phyloP scores from a whole-genome alignment of 148 eudicot species.

The Chenopodium suecicum region DNA sequence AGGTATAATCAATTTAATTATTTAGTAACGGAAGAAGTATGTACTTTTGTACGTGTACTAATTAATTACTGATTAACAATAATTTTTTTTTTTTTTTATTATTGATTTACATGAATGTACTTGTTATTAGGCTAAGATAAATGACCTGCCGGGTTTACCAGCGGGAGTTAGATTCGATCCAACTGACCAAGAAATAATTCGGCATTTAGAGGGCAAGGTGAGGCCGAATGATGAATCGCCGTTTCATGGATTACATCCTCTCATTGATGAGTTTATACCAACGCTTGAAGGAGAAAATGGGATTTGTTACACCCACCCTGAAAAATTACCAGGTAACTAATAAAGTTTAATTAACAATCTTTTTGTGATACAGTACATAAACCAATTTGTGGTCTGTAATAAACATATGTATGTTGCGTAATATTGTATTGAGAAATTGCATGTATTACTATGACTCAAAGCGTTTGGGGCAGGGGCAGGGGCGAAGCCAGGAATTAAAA shows the following conservation, averaged over 20 bases:
- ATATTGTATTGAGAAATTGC: too few relatives aligned
- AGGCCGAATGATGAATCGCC: constrained; percentile 28
- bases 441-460: too few relatives aligned
- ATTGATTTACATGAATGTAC: too few relatives aligned
- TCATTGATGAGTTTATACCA: constrained; percentile 72
- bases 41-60: too few relatives aligned
- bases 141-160: constrained; percentile 72
- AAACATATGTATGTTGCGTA: too few relatives aligned
- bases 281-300: constrained; percentile 71
- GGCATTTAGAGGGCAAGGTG: constrained; percentile 67
- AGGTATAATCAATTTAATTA: constrained; percentile 24
- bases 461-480: too few relatives aligned
- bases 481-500: too few relatives aligned
- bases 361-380: too few relatives aligned
- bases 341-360: too few relatives aligned
- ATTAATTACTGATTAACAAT: too few relatives aligned
- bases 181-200: constrained; percentile 64
- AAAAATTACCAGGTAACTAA: constrained; percentile 59
- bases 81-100: background rate
- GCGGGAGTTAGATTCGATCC: constrained; percentile 85
- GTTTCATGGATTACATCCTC: constrained; percentile 49
- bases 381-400: too few relatives aligned
- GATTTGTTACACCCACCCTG: constrained; percentile 76
- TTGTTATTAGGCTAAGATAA: constrained; percentile 45
- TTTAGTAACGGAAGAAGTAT: too few relatives aligned